Evolutionary conservation across 2,329 filamentous ascomycete species (phyloP).

Genomic region (Epichloe gansuensis): DNA sequence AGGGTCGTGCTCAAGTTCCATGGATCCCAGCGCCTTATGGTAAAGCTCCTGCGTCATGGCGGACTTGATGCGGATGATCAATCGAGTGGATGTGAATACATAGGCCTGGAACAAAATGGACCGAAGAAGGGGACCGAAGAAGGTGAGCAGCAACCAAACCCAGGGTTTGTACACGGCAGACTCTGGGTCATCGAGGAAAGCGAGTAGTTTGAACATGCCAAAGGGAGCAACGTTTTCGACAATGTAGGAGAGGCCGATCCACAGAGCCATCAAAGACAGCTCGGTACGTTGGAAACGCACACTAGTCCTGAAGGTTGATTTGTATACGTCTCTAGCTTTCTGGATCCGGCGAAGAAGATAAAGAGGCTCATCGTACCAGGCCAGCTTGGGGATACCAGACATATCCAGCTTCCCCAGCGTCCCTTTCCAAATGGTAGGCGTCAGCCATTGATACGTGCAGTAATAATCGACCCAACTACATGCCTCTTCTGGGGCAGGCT

Average conservation of each 20-base stretch:
- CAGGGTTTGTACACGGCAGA: conserved; percentile 33
- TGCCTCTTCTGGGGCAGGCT: conserved; percentile 38
- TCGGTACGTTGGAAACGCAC: conserved; percentile 31
- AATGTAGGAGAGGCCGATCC: conserved; percentile 23
- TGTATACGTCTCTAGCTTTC: conserved; percentile 29
- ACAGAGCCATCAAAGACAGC: conserved; percentile 33
- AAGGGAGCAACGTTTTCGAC: conserved; percentile 41
- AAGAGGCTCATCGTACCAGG: conserved; percentile 44
- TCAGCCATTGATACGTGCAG: conserved; percentile 39
- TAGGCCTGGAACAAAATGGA: conserved; percentile 44
- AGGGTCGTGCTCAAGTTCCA: conserved; percentile 45
- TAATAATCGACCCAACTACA: conserved; percentile 42
- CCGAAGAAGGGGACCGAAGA: conserved; percentile 34
- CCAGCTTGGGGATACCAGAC: conserved; percentile 34
- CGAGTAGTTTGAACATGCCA: conserved; percentile 40
- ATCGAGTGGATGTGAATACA: conserved; percentile 43
- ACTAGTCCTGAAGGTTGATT: conserved; percentile 33
- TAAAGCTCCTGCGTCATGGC: conserved; percentile 48
- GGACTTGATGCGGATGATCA: conserved; percentile 43
- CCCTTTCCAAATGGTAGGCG: conserved; percentile 36
- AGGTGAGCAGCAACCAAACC: conserved; percentile 42
- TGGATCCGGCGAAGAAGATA: conserved; percentile 33
- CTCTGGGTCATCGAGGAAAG: conserved; percentile 36
- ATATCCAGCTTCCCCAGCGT: conserved; percentile 31
- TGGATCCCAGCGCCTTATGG: conserved; percentile 40